These are phyloP conservation scores for Tolypocladium endophyticum DNA, from an alignment of 2,329 filamentous ascomycete genomes.

Conservation along the genomic window DNA sequence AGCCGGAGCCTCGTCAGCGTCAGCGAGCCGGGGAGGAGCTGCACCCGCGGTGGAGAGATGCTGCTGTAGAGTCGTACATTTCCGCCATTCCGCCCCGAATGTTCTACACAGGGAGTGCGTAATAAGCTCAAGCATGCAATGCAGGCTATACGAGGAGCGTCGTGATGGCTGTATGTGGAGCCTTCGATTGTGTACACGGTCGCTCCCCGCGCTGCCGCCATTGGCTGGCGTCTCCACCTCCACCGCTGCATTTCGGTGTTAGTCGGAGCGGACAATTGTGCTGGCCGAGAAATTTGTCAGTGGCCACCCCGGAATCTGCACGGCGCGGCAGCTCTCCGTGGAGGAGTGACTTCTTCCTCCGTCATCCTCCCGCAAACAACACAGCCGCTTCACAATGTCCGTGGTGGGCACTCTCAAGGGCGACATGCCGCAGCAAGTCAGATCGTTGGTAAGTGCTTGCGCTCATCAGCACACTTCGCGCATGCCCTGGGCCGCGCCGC, in stretches of 20 bases:
- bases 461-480: background rate
- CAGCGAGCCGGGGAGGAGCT: slow-evolving; percentile 28
- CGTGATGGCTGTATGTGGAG: background rate
- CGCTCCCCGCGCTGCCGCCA: background rate
- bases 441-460: slow-evolving; percentile 35
- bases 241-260: background rate
- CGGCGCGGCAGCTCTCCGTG: background rate
- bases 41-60: slow-evolving; percentile 12
- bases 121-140: background rate
- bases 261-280: slow-evolving; percentile 4
- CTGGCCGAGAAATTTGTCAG: slow-evolving; percentile 1
- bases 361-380: background rate
- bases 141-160: background rate
- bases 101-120: background rate
- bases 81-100: background rate
- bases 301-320: background rate
- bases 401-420: slow-evolving; percentile 31
- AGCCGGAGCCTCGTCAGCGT: slow-evolving; percentile 34
- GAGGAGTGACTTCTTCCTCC: background rate
- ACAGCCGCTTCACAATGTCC: slow-evolving; percentile 21
- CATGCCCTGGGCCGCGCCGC: background rate
- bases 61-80: slow-evolving; percentile 5
- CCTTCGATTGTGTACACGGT: background rate
- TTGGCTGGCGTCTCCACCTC: background rate
- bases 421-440: slow-evolving; percentile 45